Evolutionary conservation across 163 green algal species (phyloP), one percentile per base, ranked within the genome.

Genomic region (Chlamydomonas reinhardtii): DNA sequence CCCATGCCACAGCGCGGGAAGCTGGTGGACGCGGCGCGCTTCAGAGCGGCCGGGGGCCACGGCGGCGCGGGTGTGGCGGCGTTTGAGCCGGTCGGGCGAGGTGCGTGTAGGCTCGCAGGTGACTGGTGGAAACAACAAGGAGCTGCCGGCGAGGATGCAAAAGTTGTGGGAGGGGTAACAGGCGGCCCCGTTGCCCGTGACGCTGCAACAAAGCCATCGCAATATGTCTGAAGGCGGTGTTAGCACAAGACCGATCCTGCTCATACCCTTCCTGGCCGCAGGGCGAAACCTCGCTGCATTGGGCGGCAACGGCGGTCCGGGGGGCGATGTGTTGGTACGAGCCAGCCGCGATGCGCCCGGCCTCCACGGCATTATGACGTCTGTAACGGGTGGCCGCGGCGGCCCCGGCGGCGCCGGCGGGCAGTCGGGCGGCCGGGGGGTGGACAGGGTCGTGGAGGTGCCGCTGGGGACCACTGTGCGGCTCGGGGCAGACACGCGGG

Each of bases 251-350:
- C 39, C 39, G 39, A 8, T 48, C 39, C 39, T 8, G 39, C n/a
- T n/a, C n/a, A n/a, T n/a, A n/a, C n/a, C n/a, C n/a, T 48, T 5
- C 39, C 39, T 48, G 39, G 39, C 19, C 22, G 1, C 54, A 85
- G 79, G 68, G 9, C 79, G 79, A 4, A 31, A 72, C 52, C 68
- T 85, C 2, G 54, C 32, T 1, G 79, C 79, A 0, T 20, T 32
- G 37, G 79, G 79, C 69, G 79, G 79, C 52, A 62, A 11, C 52
- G 79, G 79, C 68, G 79, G 79, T 34, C 29, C 48, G 1, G 79
- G 79, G 31, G 79, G 79, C 25, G 69, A 85, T 54, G 79, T 85
- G 69, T 31, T 73, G 31, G n/a, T 85, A 1, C 68, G 68, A 8
- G 79, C 79, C 24, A 65, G 34, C 32, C 31, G 25, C 9, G 48